Evolutionary conservation across 306 rosid species (phyloP), one percentile per base, ranked within the genome.

Genomic region (Sophora flavescens): DNA sequence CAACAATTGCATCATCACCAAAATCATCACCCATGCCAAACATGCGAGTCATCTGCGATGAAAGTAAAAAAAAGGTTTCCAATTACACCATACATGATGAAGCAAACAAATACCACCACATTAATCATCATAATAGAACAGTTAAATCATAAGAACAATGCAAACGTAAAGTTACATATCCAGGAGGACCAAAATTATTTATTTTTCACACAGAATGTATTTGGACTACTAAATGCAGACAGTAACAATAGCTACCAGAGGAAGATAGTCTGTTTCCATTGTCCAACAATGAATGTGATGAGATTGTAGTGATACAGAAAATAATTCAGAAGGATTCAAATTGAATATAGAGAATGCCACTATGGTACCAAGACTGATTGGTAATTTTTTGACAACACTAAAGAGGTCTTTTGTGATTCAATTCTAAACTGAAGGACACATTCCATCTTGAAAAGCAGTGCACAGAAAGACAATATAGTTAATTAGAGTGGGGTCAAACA

Each of bases 1-100:
- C 99, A 60, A 96, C 79, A 60, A 96, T 80, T 56, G 97, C 98
- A 79, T 96, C 99, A 82, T 96, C 99, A 41, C 93, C 97, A 82
- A 91, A 93, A 70, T 96, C 98, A 3, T 92, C 99, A 58, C 88
- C 99, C 77, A 96, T 85, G 56, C 99, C 99, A 91, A 96, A 89
- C 75, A 96, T 85, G 67, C 90, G 88, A 73, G 99, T 88, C 94
- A 92, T 86, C 99, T 96, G 89, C 44, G 63, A 54, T 59, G 30
- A 59, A 39, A 73, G 48, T 56, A 6, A 78, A 67, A 22, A 59
- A 44, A 22, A 32, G 39, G 52, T 30, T 59, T 38, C 36, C 57
- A 28, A 65, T 58, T 45, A 69, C 52, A 45, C 68, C 53, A 61
- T 17, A 54, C 47, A 65, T 79, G 42, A 39, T 73, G 47, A 69